Percentiles rank a stretch among this genome's conserved stretches.
phyloP scores from a whole-genome alignment of 768 basidiomycete species.

The Kwoniella bestiolae region DNA sequence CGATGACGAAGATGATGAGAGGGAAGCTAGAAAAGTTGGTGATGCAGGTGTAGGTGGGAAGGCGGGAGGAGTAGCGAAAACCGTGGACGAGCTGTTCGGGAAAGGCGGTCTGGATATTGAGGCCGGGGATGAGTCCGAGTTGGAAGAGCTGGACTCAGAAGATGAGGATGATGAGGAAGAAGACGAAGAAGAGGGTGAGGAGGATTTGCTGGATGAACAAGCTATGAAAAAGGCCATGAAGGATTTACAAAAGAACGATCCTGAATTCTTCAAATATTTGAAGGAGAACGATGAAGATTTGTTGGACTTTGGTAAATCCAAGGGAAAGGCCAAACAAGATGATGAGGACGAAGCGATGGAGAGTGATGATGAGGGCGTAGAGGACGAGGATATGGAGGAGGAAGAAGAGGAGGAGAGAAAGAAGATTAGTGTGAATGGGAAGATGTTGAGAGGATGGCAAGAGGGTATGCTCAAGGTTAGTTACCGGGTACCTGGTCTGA shows the following conservation, averaged over 20 bases:
- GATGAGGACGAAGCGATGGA: constrained; percentile 59
- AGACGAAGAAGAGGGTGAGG: constrained; percentile 75
- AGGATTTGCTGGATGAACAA: constrained; percentile 65
- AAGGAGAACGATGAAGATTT: constrained; percentile 93
- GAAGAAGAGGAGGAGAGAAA: constrained; percentile 53
- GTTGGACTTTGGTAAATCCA: constrained; percentile 70
- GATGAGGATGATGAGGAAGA: constrained; percentile 55
- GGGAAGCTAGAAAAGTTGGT: constrained; percentile 33
- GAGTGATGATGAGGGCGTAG: constrained; percentile 60
- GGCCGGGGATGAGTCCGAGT: constrained; percentile 30
- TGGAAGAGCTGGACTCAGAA: constrained; percentile 37
- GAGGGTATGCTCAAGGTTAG: constrained; percentile 85
- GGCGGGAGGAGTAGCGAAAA: constrained; percentile 47
- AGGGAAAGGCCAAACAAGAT: constrained; percentile 29
- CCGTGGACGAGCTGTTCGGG: constrained; percentile 52
- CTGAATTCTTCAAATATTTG: constrained; percentile 98
- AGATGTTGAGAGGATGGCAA: constrained; percentile 80
- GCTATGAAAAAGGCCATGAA: constrained; percentile 80
- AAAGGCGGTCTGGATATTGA: constrained; percentile 30
- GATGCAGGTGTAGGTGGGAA: constrained; percentile 33
- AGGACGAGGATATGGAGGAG: constrained; percentile 61
- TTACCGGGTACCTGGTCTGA: no score
- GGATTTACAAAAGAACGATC: constrained; percentile 90
- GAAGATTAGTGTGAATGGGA: constrained; percentile 57
- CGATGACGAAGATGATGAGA: constrained; percentile 57